Percentiles rank a stretch among this genome's conserved stretches.
phyloP scores from a whole-genome alignment of 1,284 basidiomycete genomes.

The Pascua guehoae region DNA sequence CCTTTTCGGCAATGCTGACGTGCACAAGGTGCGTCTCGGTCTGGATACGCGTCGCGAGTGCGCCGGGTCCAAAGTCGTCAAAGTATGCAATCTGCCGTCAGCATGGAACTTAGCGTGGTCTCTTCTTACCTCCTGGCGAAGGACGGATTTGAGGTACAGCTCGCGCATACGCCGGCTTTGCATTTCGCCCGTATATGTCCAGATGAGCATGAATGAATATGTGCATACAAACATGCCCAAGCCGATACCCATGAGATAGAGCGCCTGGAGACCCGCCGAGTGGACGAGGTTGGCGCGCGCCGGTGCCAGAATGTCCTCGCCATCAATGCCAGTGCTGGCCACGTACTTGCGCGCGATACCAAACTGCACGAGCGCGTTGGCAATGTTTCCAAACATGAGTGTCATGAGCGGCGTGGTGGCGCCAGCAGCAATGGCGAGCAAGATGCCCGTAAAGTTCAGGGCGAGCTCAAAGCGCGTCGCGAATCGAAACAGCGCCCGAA shows the following conservation, averaged over 20 bases:
- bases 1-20: conserved; percentile 84
- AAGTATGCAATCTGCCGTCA: conserved; percentile 73
- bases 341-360: conserved; percentile 17
- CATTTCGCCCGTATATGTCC: conserved; percentile 83
- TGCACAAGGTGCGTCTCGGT: conserved; percentile 70
- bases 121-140: conserved; percentile 47
- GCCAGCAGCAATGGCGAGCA: conserved; percentile 44
- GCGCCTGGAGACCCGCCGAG: neutral
- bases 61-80: conserved; percentile 88
- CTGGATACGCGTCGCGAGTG: conserved; percentile 92
- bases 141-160: conserved; percentile 48
- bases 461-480: conserved; percentile 33
- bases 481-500: conserved; percentile 42
- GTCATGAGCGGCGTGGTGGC: conserved; percentile 47
- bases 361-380: conserved; percentile 45
- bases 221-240: conserved; percentile 53
- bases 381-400: conserved; percentile 48
- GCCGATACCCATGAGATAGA: conserved; percentile 51
- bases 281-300: conserved; percentile 12
- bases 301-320: conserved; percentile 1
- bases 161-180: conserved; percentile 70
- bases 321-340: neutral
- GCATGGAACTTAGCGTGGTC: neutral
- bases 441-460: conserved; percentile 41
- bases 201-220: conserved; percentile 72